Evolutionary conservation across 2,329 filamentous ascomycete genomes (phyloP).

Genomic region (Aspergillus versicolor): DNA sequence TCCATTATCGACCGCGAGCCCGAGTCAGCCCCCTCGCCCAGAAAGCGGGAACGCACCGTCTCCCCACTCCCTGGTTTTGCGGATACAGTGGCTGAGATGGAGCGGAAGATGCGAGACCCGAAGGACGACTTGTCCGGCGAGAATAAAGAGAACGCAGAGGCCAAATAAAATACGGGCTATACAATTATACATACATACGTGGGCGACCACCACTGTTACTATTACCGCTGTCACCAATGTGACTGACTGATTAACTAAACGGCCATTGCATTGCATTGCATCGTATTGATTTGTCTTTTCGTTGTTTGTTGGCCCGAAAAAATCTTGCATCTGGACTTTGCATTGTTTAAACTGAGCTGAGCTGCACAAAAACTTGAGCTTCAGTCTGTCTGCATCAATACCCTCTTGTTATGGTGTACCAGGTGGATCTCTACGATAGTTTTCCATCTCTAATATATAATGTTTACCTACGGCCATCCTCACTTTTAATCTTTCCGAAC

Average conservation of each 20-base stretch:
- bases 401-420: slow-evolving; percentile 10
- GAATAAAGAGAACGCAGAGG: slow-evolving; percentile 21
- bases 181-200: slow-evolving; percentile 8
- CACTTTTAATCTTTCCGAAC: background rate
- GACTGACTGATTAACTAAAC: no score
- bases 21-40: slow-evolving; percentile 19
- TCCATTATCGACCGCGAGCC: slow-evolving; percentile 40
- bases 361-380: slow-evolving; percentile 11
- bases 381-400: slow-evolving; percentile 20
- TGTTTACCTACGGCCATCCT: slow-evolving; percentile 16
- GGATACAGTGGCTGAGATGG: slow-evolving; percentile 9
- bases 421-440: slow-evolving; percentile 9
- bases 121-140: slow-evolving; percentile 25
- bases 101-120: slow-evolving; percentile 8
- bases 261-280: slow-evolving; percentile 4
- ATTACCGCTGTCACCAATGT: no score
- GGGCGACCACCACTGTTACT: background rate
- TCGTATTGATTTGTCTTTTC: background rate
- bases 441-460: slow-evolving; percentile 21
- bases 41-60: slow-evolving; percentile 15
- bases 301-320: background rate
- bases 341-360: slow-evolving; percentile 16
- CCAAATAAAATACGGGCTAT: slow-evolving; percentile 17
- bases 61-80: slow-evolving; percentile 16
- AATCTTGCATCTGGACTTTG: slow-evolving; percentile 14